Evolutionary conservation across 352 stramenopile genomes (phyloP), one percentile per base, ranked within the genome.

Genomic region (Globisporangium okanoganense): DNA sequence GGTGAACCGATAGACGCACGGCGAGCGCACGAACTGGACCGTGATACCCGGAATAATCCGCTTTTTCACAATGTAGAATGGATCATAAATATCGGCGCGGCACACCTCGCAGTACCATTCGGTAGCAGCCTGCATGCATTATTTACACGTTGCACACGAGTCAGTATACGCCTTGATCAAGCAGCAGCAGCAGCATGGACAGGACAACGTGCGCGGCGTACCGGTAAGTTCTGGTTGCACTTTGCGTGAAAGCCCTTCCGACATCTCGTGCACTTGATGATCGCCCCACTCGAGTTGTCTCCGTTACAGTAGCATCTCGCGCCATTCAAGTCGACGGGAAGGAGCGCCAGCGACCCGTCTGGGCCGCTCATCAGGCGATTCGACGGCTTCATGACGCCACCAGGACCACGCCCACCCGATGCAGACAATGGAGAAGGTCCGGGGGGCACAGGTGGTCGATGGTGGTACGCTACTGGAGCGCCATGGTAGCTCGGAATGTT

Each of bases 41-140:
- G 88, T 87, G 16, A 73, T 68, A 13, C 82, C 67, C 22, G 73
- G 56, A 12, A 87, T 48, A 16, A 91, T 55, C 5, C 76, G 90
- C 56, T 82, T 81, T 43, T 81, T 70, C 4, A 91, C 78, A 20
- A 62, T 56, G 45, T 78, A 78, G 56, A 93, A 94, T 55, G 85
- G 85, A 52, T 94, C 85, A 58, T 80, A 94, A 3, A 75, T 68
- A 48, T 80, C 74, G 7, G 79, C 65, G 31, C 85, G 85, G 65
- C 85, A 94, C 8, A 56, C 49, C 54, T 94, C 85, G 45, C 85
- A 94, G 49, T 86, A 79, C 83, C 83, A 94, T 22, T 90, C 78
- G 41, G 75, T 69, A 38, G 29, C 62, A 35, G 68, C 40, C 71
- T 85, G 24, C 49, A 52, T 35, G 48, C 54, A 5, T 13, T 20